A percentile compares a stretch with the other conserved stretches of the same genome.
These are phyloP conservation scores for Teunomyces stri DNA, from an alignment of 805 yeast genomes.

Conservation along the genomic window DNA sequence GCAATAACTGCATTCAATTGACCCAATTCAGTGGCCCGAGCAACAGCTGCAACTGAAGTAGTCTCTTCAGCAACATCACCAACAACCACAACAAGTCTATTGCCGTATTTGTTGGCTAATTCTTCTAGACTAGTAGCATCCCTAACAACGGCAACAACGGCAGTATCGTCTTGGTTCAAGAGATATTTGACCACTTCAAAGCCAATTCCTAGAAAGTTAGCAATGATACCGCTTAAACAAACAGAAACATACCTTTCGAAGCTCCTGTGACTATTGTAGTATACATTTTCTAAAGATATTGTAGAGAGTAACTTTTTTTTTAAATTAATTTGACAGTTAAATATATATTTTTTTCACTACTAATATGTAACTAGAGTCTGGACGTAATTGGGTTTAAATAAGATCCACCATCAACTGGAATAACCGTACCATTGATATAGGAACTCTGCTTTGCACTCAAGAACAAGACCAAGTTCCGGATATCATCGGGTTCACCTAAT, in stretches of 20 bases:
- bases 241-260: slow-evolving; percentile 47
- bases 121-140: slow-evolving; percentile 46
- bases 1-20: slow-evolving; percentile 62
- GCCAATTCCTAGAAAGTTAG: slow-evolving; percentile 63
- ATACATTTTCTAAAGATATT: slow-evolving; percentile 4
- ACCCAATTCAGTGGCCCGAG: slow-evolving; percentile 51
- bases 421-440: slow-evolving; percentile 64
- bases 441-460: slow-evolving; percentile 52
- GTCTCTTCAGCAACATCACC: slow-evolving; percentile 59
- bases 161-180: slow-evolving; percentile 32
- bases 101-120: slow-evolving; percentile 45
- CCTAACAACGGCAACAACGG: slow-evolving; percentile 73
- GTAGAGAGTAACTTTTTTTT: neutral
- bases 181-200: slow-evolving; percentile 60
- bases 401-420: slow-evolving; percentile 73
- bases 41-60: slow-evolving; percentile 38
- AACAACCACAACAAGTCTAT: slow-evolving; percentile 46
- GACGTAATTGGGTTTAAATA: slow-evolving; percentile 27
- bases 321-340: neutral
- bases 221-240: neutral
- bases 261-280: slow-evolving; percentile 59
- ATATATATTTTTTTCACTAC: neutral
- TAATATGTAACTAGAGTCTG: neutral
- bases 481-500: slow-evolving; percentile 60
- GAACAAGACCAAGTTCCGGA: slow-evolving; percentile 54